Evolutionary conservation across 73 alveolate species (phyloP), one percentile per base, ranked within the genome.

Genomic region (Paramecium sexaurelia): DNA sequence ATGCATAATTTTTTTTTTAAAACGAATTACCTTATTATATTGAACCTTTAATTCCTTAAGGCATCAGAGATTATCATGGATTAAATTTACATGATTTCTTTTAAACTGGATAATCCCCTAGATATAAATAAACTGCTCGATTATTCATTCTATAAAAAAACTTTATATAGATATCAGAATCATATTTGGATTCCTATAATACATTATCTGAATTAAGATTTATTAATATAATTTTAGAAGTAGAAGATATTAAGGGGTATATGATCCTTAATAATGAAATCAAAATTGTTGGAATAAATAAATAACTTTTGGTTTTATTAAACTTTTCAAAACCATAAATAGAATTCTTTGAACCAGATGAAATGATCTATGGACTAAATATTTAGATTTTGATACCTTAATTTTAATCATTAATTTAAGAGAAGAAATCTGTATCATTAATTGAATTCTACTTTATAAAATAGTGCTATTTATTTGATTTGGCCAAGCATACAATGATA

Each of bases 21-120:
- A 61, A 32, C 24, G 82, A 61, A 61, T 27, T 61, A 61, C 82
- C 82, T 27, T 27, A 10, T 22, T 61, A 61, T 35, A 69, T 69
- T 9, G 85, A 69, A 6, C 55, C 51, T 13, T 7, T 69, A 32
- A 69, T 69, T 17, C 85, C 85, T 32, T 19, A 29, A 33, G 85
- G 56, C 19, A 69, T 69, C 13, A 29, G 85, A 33, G 85, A 69
- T 33, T 69, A 32, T 35, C 85, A 69, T 69, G 55, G 85, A 4
- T 6, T n/a, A 13, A 33, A 69, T 32, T n/a, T 69, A 19, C 51
- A 36, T 15, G 51, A 69, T 33, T 69, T 69, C 6, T 69, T 69
- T 33, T 29, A 33, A 33, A 36, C 51, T 11, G 85, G 85, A 3
- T 32, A 10, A 32, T 69, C 85, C 13, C 51, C 51, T 9, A 29